Base-by-base conservation (phyloP, 441 rosid genomes). In the Arabidopsis lyrata region DNA sequence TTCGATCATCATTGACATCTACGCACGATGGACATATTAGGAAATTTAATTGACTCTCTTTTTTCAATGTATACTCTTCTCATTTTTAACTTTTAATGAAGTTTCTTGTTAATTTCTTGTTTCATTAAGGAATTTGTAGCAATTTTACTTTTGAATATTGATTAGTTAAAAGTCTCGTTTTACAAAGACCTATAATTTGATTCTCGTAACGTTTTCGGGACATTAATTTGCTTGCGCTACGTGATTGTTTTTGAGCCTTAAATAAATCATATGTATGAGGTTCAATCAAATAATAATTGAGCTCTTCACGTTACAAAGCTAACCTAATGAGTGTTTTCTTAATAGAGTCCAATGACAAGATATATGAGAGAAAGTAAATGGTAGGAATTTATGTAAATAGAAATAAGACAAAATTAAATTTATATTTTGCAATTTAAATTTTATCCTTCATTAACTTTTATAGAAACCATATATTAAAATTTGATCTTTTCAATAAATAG, bases 1-100 rank as follows among this genome's bases (percentile, higher is more conserved):
- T 68, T 75, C 73, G 63, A 68, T 68, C 74, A 75, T 68, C 78
- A 68, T 61, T 75, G 64, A 27, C 52, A 75, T 68, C 70, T 44
- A 54, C 58, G 78, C 78, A 75, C 74, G 70, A 75, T 68, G 42
- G 58, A 57, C 63, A 54, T 11, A 61, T 53, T 54, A 68, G 53
- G 78, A 34, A 68, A 65, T 62, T 61, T 27, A 42, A 11, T 75
- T 75, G 74, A 75, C 69, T 61, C 29, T 34, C 74, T 68, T 62
- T 68, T 44, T 52, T 5, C 44, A 44, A 62, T 68, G 29, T 53
- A 54, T 75, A 20, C 49, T 22, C 38, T 50, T 67, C 66, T 67
- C 49, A 12, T 41, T 52, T 75, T 60, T 8, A 52, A 5, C 31
- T 52, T 75, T 60, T 8, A 52, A 5, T 39, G 55, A 66, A 49